phyloP scores from a whole-genome alignment of 257 asterid genomes.

The Apocynum venetum region DNA sequence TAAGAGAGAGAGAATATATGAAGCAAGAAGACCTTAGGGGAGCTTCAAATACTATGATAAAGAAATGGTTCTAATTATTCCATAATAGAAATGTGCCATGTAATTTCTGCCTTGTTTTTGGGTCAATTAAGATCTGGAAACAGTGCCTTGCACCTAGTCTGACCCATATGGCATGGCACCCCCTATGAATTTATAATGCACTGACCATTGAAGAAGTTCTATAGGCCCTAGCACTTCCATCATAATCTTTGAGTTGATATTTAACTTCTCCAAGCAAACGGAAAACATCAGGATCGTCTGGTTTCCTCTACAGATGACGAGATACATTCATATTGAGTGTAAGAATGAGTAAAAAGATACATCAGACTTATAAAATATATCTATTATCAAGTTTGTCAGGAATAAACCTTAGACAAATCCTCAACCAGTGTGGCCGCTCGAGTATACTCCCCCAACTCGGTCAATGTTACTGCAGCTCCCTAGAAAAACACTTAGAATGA shows the following conservation, averaged over 20 bases:
- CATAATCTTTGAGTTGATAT: conserved; percentile 79
- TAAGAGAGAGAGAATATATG: neutral
- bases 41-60: neutral
- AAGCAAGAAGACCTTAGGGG: neutral
- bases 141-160: neutral
- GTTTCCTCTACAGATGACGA: conserved; percentile 52
- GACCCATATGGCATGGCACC: neutral
- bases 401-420: conserved; percentile 66
- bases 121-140: neutral
- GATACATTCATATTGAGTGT: conserved; percentile 21
- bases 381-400: conserved; percentile 19
- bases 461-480: conserved; percentile 95
- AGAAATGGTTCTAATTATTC: neutral
- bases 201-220: conserved; percentile 68
- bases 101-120: neutral
- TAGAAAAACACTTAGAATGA: conserved; percentile 23
- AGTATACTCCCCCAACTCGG: conserved; percentile 74
- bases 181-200: conserved; percentile 6
- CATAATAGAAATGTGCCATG: neutral
- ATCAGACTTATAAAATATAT: conserved; percentile 11
- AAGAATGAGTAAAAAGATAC: conserved; percentile 13
- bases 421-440: conserved; percentile 64
- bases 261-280: conserved; percentile 96
- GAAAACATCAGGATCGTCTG: conserved; percentile 72
- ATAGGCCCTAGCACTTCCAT: conserved; percentile 76